These are phyloP conservation scores for Globisporangium canariense DNA, from an alignment of 352 stramenopile genomes.

Conservation along the genomic window DNA sequence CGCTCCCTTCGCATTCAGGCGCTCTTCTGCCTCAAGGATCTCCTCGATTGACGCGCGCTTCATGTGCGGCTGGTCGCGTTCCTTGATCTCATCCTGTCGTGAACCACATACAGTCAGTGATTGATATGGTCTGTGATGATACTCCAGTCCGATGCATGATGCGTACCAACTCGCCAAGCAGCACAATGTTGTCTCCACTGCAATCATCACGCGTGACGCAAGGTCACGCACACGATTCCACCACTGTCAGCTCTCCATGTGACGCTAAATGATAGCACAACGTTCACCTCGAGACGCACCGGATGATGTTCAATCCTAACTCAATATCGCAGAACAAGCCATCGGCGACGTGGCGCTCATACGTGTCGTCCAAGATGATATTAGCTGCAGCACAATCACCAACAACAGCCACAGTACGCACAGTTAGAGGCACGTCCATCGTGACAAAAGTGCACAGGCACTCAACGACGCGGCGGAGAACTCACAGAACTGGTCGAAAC, in stretches of 20 bases:
- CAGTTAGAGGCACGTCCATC: background rate
- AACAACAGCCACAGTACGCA: background rate
- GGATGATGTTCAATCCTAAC: conserved; percentile 95
- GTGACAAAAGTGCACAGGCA: background rate
- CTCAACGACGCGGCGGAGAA: conserved; percentile 2
- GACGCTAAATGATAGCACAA: background rate
- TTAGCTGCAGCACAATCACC: conserved; percentile 68
- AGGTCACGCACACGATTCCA: background rate
- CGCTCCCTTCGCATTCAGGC: conserved; percentile 55
- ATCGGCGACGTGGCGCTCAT: conserved; percentile 84
- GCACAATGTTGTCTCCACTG: conserved; percentile 86
- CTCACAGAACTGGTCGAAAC: conserved; percentile 87
- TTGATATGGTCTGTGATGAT: background rate
- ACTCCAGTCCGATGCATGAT: background rate
- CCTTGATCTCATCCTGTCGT: conserved; percentile 71
- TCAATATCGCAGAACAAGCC: conserved; percentile 94
- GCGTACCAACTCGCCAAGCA: conserved; percentile 78
- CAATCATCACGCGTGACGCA: background rate
- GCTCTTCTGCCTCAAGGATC: conserved; percentile 78
- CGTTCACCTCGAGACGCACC: conserved; percentile 28
- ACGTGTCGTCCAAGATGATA: conserved; percentile 96
- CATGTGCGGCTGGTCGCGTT: conserved; percentile 80
- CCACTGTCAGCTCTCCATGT: background rate
- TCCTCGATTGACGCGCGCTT: conserved; percentile 75
- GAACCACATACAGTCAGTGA: background rate